These are phyloP conservation scores for Trichophyton verrucosum DNA, from an alignment of 2,329 filamentous ascomycete species.

Conservation along the genomic window DNA sequence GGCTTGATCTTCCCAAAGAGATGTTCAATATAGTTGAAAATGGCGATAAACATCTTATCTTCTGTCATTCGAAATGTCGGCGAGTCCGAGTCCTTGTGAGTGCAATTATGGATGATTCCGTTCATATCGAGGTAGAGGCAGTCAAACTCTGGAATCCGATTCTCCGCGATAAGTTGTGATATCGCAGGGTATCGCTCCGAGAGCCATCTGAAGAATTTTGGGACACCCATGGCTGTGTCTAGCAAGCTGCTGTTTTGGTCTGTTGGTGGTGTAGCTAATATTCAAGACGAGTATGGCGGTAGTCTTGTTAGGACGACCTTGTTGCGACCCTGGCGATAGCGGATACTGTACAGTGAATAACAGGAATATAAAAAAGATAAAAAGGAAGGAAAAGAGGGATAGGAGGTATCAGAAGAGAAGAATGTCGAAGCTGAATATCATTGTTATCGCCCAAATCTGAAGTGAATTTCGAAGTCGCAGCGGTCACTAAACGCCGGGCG, in stretches of 20 bases:
- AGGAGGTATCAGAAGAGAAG: background rate
- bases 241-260: background rate
- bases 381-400: background rate
- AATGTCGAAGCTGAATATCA: background rate
- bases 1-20: conserved; percentile 98
- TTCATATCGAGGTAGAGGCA: conserved; percentile 88
- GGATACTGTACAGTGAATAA: background rate
- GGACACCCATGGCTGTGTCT: conserved; percentile 49
- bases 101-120: conserved; percentile 99
- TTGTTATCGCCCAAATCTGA: background rate
- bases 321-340: background rate
- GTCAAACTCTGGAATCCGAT: conserved; percentile 97
- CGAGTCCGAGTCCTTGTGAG: conserved; percentile 89
- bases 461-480: background rate
- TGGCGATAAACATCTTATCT: conserved; percentile 98
- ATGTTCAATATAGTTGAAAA: conserved; percentile 99
- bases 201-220: conserved; percentile 97
- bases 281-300: background rate
- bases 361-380: background rate
- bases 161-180: conserved; percentile 95
- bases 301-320: background rate
- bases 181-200: conserved; percentile 98
- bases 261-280: background rate
- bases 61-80: conserved; percentile 86
- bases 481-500: background rate